Base-by-base conservation (phyloP, 2,329 filamentous ascomycete genomes). In the Monosporascus sp. region DNA sequence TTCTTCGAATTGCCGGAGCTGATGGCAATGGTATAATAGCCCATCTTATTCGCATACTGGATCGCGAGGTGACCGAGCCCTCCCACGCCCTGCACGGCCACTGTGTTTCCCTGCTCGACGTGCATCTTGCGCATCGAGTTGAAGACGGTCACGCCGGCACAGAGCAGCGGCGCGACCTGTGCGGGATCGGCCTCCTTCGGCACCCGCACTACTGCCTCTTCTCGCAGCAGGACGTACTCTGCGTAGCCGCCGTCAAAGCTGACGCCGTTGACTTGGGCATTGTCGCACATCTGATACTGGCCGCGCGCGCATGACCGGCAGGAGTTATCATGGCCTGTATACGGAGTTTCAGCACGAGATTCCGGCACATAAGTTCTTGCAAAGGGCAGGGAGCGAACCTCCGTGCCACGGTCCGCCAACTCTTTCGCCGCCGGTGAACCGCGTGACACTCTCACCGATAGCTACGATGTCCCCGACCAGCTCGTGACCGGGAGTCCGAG, bases 51-150 rank as follows among this genome's bases (percentile, higher is more conserved):
- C 5, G 87, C 87, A 66, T 86, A 92, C 66, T 91, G 88, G 31
- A 92, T 84, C 0, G 87, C 89, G 31, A 93, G 69, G 68, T 93
- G 89, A 2, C 89, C 89, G 0, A 92, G 77, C 2, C 89, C 90
- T 49, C 91, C 85, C 3, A 93, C 76, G 16, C 88, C 90, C 57
- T 92, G 84, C 22, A 85, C 65, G 22, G 80, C 82, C 1, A 84
- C 77, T 0, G 78, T 56, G n/a, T 70, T 73, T 9, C 81, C 81
- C 52, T 78, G 76, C 60, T 76, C 72, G 45, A 84, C 70, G 24
- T 73, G 65, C 58, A 80, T 73, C 67, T 81, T 81, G 57, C 81
- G 77, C 50, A 84, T 78, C 19, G 73, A 70, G 66, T 84, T 84
- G 69, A 83, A 85, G 9, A 83, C 81, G 11, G 82, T 86, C n/a